phyloP scores from a whole-genome alignment of 1,284 basidiomycete genomes.

The Tylopilus sp. region DNA sequence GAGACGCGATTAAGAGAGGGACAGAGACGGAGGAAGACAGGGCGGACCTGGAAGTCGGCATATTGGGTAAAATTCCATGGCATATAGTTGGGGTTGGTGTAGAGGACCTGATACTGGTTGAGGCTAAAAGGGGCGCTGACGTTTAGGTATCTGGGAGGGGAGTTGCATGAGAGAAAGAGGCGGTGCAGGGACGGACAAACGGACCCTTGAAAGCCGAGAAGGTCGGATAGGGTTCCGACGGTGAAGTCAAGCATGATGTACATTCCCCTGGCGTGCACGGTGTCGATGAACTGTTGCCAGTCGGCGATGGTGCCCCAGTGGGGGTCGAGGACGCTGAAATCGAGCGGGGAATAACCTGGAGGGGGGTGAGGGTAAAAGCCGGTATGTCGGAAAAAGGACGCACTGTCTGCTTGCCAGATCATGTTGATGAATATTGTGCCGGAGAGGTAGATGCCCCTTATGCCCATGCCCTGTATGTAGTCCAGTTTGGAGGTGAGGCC shows the following conservation, averaged over 20 bases:
- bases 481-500: slow-evolving; percentile 76
- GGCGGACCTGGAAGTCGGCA: slow-evolving; percentile 68
- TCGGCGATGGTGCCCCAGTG: slow-evolving; percentile 84
- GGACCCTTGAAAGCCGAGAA: slow-evolving; percentile 80
- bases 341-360: slow-evolving; percentile 86
- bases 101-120: slow-evolving; percentile 70
- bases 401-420: slow-evolving; percentile 93
- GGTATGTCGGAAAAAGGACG: slow-evolving; percentile 36
- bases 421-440: slow-evolving; percentile 92
- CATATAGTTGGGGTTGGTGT: slow-evolving; percentile 73
- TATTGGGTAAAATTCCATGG: slow-evolving; percentile 87
- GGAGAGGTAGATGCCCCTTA: slow-evolving; percentile 81
- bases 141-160: slow-evolving; percentile 64
- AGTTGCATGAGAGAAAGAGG: slow-evolving; percentile 14
- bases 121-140: slow-evolving; percentile 75
- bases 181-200: slow-evolving; percentile 18
- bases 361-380: slow-evolving; percentile 4
- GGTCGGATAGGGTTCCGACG: slow-evolving; percentile 86
- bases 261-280: slow-evolving; percentile 79
- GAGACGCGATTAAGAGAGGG: background rate
- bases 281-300: slow-evolving; percentile 74
- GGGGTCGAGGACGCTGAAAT: slow-evolving; percentile 86
- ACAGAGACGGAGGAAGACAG: slow-evolving; percentile 1
- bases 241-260: slow-evolving; percentile 92
- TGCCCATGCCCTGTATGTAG: slow-evolving; percentile 87